Conservation (phyloP, 2,329 filamentous ascomycete species). For the Fusarium sacchari region DNA sequence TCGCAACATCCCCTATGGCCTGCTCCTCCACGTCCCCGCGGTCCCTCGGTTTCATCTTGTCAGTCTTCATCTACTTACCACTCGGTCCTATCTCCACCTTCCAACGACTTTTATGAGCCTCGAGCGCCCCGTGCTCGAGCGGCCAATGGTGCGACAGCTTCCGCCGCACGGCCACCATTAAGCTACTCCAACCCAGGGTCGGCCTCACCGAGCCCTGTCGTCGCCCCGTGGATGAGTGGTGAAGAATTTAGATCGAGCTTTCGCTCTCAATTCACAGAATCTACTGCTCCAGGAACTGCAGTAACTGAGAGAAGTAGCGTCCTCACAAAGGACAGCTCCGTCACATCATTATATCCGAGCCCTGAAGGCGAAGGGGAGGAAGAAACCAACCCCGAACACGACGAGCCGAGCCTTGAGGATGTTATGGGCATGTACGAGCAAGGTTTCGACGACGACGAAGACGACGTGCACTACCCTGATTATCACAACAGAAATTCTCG, state of each 20-base stretch:
- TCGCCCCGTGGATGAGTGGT: constrained; percentile 59
- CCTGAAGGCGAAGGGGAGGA: constrained; percentile 39
- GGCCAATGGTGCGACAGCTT: constrained; percentile 37
- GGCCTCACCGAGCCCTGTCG: constrained; percentile 49
- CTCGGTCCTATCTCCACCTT: constrained; percentile 53
- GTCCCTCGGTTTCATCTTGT: constrained; percentile 60
- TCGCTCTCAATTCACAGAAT: constrained; percentile 65
- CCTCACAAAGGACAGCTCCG: constrained; percentile 80
- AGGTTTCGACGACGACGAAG: constrained; percentile 63
- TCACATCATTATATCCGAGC: constrained; percentile 64
- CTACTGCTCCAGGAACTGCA: constrained; percentile 66
- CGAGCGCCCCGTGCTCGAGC: constrained; percentile 45
- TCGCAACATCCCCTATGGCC: constrained; percentile 53
- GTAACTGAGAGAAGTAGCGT: constrained; percentile 88
- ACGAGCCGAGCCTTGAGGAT: constrained; percentile 71
- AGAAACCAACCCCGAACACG: constrained; percentile 56
- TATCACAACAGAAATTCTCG: constrained; percentile 21
- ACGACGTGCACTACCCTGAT: constrained; percentile 48
- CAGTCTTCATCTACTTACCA: constrained; percentile 56
- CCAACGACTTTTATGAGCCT: constrained; percentile 54
- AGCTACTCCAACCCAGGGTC: constrained; percentile 49
- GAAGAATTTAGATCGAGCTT: constrained; percentile 66
- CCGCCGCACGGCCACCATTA: constrained; percentile 45
- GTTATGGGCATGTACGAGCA: constrained; percentile 77
- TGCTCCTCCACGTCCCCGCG: constrained; percentile 52